These are phyloP conservation scores for Niebla homalea DNA, from an alignment of 495 filamentous ascomycete species.

Conservation along the genomic window DNA sequence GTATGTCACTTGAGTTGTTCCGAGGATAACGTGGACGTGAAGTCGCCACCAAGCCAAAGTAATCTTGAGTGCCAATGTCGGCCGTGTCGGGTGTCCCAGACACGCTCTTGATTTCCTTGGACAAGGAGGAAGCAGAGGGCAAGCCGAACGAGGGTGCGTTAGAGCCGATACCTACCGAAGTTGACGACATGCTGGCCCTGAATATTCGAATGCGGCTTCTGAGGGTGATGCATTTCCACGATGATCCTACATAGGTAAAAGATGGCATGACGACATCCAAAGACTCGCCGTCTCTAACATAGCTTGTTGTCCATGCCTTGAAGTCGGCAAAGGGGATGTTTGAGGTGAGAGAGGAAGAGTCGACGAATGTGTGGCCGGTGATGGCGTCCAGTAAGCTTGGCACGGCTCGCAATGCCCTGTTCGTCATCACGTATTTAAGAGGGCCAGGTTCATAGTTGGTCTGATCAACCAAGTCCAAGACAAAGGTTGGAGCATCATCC, in stretches of 20 bases:
- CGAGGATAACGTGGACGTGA: background rate
- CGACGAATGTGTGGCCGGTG: conserved; percentile 27
- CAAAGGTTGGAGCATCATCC: conserved; percentile 54
- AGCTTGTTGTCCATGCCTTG: conserved; percentile 47
- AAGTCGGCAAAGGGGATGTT: conserved; percentile 38
- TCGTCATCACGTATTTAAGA: conserved; percentile 45
- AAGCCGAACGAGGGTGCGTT: conserved; percentile 8
- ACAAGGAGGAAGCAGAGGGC: conserved; percentile 3
- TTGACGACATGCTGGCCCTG: conserved; percentile 27
- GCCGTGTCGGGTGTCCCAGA: background rate
- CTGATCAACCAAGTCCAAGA: conserved; percentile 46
- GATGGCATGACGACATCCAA: conserved; percentile 33
- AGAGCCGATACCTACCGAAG: conserved; percentile 4
- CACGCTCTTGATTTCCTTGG: conserved; percentile 2
- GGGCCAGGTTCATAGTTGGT: conserved; percentile 36
- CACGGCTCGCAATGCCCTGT: conserved; percentile 40
- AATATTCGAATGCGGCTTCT: conserved; percentile 49
- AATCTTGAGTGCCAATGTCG: conserved; percentile 29
- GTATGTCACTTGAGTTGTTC: background rate
- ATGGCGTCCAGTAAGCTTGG: conserved; percentile 36
- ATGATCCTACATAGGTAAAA: conserved; percentile 39
- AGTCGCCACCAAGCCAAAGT: conserved; percentile 29
- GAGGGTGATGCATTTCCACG: conserved; percentile 52
- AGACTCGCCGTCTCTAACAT: conserved; percentile 31
- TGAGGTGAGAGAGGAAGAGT: conserved; percentile 19